phyloP scores from a whole-genome alignment of 2,329 filamentous ascomycete genomes.

The Claviceps digitariae region DNA sequence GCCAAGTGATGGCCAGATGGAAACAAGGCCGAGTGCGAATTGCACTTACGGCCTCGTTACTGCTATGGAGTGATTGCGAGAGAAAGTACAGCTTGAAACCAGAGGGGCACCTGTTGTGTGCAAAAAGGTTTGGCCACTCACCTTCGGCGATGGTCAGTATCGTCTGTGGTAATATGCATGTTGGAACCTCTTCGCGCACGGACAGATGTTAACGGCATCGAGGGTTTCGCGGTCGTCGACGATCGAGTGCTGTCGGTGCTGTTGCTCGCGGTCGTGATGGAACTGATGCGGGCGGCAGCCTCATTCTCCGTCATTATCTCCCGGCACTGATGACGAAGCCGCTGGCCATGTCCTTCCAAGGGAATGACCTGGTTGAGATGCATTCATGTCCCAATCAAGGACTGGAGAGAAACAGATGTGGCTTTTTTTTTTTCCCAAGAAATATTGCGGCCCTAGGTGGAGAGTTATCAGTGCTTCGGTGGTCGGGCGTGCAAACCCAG shows the following conservation, averaged over 20 bases:
- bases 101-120: neutral
- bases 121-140: slow-evolving; percentile 14
- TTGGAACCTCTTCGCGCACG: slow-evolving; percentile 11
- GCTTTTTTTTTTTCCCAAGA: neutral
- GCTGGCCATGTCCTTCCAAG: slow-evolving; percentile 18
- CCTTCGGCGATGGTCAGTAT: slow-evolving; percentile 26
- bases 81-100: neutral
- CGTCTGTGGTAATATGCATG: slow-evolving; percentile 26
- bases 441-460: neutral
- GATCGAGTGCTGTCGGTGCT: slow-evolving; percentile 55
- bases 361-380: slow-evolving; percentile 9
- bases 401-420: neutral
- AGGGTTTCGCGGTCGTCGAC: slow-evolving; percentile 47
- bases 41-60: neutral
- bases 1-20: neutral
- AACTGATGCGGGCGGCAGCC: slow-evolving; percentile 43
- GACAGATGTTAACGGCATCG: slow-evolving; percentile 18
- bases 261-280: slow-evolving; percentile 26
- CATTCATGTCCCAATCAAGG: slow-evolving; percentile 20
- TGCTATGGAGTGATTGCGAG: neutral
- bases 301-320: slow-evolving; percentile 57
- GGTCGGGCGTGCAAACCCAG: neutral
- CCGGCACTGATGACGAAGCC: slow-evolving; percentile 19
- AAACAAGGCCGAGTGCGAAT: neutral
- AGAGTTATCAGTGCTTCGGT: neutral